Base-by-base conservation (phyloP, 306 rosid species). In the apple (Malus domestica) region DNA sequence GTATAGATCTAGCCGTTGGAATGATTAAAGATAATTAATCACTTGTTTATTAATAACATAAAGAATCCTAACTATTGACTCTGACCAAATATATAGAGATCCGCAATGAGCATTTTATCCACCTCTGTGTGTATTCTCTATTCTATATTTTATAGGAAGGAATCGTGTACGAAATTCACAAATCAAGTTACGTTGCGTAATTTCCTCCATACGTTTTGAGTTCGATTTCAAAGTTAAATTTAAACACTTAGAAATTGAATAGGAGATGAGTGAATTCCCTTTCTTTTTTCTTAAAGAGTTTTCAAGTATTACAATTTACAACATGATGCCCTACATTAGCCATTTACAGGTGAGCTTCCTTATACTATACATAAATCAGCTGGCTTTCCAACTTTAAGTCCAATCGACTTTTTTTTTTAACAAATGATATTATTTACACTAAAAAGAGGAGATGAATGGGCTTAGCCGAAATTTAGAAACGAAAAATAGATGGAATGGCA, bases 121-220 rank as follows among this genome's bases (percentile, higher is more conserved):
- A 5, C 20, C 54, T 5, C 20, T 15, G 2, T 49, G 19, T 5
- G 6, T 49, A 49, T 0, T 49, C 18, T 15, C 5, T 49, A 2
- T 40, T 40, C 44, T 8, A 46, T 46, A 46, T 14, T 14, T 13
- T 46, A 46, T 46, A 46, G 2, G 1, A 4, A 46, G 15, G 54
- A 46, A 14, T 4, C 7, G 7, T 14, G 54, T 46, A 46, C 2
- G 54, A 46, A 14, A 46, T 46, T 16, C 54, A 4, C 2, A 46
- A 13, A 46, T 46, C 7, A 46, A 46, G 54, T 46, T 0, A 33
- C 35, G 35, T 32, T 4, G 35, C 35, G 35, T 33, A 33, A 35
- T 35, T 35, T 0, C 1, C 40, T 0, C 8, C 7, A 0, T 0
- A 35, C 1, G 0, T 35, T 35, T 35, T 0, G 40, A 35, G 40